Evolutionary conservation across 306 rosid genomes (phyloP).

Genomic region (Sesbania bispinosa): DNA sequence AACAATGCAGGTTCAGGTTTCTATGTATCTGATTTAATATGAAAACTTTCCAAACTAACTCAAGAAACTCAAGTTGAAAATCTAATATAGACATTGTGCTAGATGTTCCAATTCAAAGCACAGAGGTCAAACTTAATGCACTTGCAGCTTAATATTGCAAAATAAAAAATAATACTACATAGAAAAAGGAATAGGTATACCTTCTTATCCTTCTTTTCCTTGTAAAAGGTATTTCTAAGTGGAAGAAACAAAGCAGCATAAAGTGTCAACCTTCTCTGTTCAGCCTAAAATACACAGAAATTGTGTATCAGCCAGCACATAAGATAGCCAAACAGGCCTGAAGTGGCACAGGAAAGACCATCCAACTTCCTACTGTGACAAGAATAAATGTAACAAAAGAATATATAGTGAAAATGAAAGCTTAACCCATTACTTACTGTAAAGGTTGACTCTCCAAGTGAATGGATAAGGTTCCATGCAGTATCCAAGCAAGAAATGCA

Average conservation of each 20-base stretch:
- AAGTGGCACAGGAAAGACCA: slow-evolving; percentile 10
- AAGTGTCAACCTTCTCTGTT: slow-evolving; percentile 71
- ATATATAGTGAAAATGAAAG: not conserved
- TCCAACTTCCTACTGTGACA: not conserved
- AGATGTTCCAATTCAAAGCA: not conserved
- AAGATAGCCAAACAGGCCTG: slow-evolving; percentile 8
- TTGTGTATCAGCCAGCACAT: not conserved
- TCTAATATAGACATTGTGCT: not conserved
- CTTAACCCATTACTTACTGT: slow-evolving; percentile 49
- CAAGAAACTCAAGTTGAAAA: not conserved
- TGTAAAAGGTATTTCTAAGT: slow-evolving; percentile 53
- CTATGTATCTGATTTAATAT: not conserved
- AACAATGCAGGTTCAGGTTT: not conserved
- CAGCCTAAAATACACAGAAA: slow-evolving; percentile 54
- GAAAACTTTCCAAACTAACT: not conserved
- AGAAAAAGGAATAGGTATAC: slow-evolving; percentile 36
- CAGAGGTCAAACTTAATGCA: slow-evolving; percentile 3
- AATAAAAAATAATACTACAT: not conserved
- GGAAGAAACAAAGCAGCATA: slow-evolving; percentile 80
- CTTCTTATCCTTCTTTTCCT: slow-evolving; percentile 67
- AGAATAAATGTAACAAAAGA: not conserved
- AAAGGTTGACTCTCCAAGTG: slow-evolving; percentile 52
- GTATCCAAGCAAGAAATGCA: slow-evolving; percentile 59
- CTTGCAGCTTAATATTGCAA: slow-evolving; percentile 5
- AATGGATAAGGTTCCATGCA: slow-evolving; percentile 62